Evolutionary conservation across 192 early-diverging fungal species (phyloP).

Genomic region (Coemansia sp.): DNA sequence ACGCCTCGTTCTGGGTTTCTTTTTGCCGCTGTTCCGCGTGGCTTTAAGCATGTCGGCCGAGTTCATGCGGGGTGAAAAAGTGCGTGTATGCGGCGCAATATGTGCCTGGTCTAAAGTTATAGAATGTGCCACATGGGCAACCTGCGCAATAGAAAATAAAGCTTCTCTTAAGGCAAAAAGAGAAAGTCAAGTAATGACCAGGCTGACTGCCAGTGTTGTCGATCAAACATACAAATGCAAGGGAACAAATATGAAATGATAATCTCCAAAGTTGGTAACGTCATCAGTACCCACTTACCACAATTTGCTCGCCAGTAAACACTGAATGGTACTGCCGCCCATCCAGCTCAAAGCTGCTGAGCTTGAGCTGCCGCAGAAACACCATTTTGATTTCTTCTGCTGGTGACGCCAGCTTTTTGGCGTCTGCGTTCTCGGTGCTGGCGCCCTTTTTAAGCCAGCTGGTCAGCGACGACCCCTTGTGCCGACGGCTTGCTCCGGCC

Average conservation of each 20-base stretch:
- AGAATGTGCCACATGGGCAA: slow-evolving; percentile 1
- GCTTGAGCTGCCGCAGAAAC: slow-evolving; percentile 47
- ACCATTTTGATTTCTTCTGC: slow-evolving; percentile 55
- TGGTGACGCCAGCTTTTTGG: slow-evolving; percentile 53
- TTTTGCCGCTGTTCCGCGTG: not conserved
- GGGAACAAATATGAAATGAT: not conserved
- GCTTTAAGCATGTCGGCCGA: not conserved
- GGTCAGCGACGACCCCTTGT: slow-evolving; percentile 35
- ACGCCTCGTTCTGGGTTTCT: not conserved
- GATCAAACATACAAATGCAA: not conserved
- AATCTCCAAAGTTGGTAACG: not conserved
- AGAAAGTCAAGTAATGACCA: not conserved
- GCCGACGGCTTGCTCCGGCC: slow-evolving; percentile 16
- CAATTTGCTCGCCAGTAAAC: slow-evolving; percentile 53
- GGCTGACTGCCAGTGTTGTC: not conserved
- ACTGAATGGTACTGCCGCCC: slow-evolving; percentile 53
- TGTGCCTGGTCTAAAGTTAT: not conserved
- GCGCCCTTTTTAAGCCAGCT: slow-evolving; percentile 47
- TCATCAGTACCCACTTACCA: slow-evolving; percentile 35
- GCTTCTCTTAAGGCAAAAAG: not conserved
- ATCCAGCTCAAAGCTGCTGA: slow-evolving; percentile 46
- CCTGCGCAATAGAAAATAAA: not conserved
- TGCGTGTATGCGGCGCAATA: not conserved
- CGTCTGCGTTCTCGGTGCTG: slow-evolving; percentile 13
- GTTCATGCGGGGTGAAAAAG: not conserved